Evolutionary conservation across 1,284 basidiomycete species (phyloP), one percentile per base, ranked within the genome.

Genomic region (Irpex sp.): DNA sequence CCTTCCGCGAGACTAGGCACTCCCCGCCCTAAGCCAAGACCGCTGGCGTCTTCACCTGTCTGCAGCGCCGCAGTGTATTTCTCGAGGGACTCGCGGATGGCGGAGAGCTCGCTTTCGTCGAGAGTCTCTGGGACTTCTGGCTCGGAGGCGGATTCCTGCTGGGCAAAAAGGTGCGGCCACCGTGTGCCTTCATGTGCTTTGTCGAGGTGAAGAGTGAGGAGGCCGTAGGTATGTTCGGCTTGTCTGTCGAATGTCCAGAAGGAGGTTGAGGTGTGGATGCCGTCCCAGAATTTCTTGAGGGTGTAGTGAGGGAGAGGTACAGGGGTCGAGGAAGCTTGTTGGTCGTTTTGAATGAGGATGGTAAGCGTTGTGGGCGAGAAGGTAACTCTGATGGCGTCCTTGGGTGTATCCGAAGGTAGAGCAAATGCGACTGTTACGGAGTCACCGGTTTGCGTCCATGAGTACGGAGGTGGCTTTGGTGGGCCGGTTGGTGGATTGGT

Each of bases 181-280:
- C 89, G 86, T 33, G 88, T 92, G 3, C 87, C 89, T 61, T 89
- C 87, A 70, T 92, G 81, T 63, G 83, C 81, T 74, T 97, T 97
- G 74, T 94, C 89, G 53, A 97, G 79, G 68, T 95, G 90, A n/a
- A 97, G 75, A 0, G 90, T 86, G 64, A 97, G 81, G 57, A 93
- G 70, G 7, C 89, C 88, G 66, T 84, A 89, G 0, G 83, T 71
- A 59, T 82, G 78, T 59, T 87, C 85, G 5, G 85, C 89, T 66
- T 89, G 86, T 19, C 85, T 83, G 69, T 95, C 93, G 84, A 88
- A 95, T 0, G 93, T 95, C 93, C 93, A 97, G 68, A 93, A 87
- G 70, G 91, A 92, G 9, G 87, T 82, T 1, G 85, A 81, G 0
- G 87, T 77, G 59, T 85, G 84, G 66, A 97, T 88, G 5, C 77